These are phyloP conservation scores for Skeletonema tropicum DNA, from an alignment of 108 stramenopile species.

Conservation along the genomic window DNA sequence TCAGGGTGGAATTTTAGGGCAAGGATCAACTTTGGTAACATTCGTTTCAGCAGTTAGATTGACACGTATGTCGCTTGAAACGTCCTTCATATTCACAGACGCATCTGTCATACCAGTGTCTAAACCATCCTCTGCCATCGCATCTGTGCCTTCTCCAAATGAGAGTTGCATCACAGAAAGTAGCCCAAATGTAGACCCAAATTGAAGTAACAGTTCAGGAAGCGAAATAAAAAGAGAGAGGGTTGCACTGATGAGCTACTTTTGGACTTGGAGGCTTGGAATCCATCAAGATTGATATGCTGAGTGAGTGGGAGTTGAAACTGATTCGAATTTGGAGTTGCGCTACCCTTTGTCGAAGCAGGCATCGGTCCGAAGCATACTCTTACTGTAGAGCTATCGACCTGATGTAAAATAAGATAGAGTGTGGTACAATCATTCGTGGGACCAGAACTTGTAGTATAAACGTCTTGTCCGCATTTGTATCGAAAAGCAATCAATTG, in stretches of 20 bases:
- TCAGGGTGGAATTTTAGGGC: slow-evolving; percentile 17
- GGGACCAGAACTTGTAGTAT: slow-evolving; percentile 7
- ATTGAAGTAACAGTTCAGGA: slow-evolving; percentile 51
- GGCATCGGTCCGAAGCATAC: slow-evolving; percentile 31
- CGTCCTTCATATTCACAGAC: neutral
- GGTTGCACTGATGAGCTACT: slow-evolving; percentile 38
- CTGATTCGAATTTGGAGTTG: neutral
- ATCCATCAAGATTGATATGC: slow-evolving; percentile 76
- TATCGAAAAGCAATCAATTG: slow-evolving; percentile 41
- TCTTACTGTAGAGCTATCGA: slow-evolving; percentile 6
- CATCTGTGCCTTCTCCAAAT: slow-evolving; percentile 14
- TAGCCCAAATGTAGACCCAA: slow-evolving; percentile 52
- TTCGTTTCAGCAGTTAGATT: neutral
- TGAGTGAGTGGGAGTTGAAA: slow-evolving; percentile 55
- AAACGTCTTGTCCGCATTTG: slow-evolving; percentile 23
- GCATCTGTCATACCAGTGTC: neutral
- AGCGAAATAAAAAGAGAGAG: slow-evolving; percentile 69
- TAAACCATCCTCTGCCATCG: neutral
- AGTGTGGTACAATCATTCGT: slow-evolving; percentile 23
- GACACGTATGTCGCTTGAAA: neutral
- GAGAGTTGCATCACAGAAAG: slow-evolving; percentile 21
- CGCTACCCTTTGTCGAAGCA: slow-evolving; percentile 4
- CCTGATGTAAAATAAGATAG: slow-evolving; percentile 22
- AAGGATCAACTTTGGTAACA: neutral
- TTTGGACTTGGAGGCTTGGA: slow-evolving; percentile 46